A percentile compares a stretch with the other conserved stretches of the same genome.
These are phyloP conservation scores for Myriosclerotinia curreyana DNA, from an alignment of 2,329 filamentous ascomycete genomes.

Conservation along the genomic window DNA sequence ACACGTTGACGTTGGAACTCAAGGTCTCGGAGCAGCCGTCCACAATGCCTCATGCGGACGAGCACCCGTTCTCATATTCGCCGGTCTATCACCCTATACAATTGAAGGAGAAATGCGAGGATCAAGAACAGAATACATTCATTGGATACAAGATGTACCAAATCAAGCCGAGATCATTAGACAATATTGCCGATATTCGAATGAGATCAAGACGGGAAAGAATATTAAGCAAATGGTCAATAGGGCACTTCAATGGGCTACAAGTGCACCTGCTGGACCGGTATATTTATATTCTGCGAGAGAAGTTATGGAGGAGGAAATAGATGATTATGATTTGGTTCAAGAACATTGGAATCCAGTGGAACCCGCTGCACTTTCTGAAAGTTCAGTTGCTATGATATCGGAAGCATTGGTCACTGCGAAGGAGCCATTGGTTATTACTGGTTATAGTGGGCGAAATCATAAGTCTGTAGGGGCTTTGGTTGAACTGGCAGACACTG, in stretches of 20 bases:
- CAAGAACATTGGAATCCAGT: conserved; percentile 60
- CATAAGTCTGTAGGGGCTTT: conserved; percentile 59
- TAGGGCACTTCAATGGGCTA: conserved; percentile 68
- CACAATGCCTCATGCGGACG: conserved; percentile 71
- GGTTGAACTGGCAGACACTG: conserved; percentile 63
- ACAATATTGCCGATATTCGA: conserved; percentile 70
- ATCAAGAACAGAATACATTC: conserved; percentile 70
- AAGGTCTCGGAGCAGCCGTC: conserved; percentile 62
- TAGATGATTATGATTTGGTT: conserved; percentile 57
- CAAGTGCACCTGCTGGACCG: conserved; percentile 64
- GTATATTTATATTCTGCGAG: conserved; percentile 65
- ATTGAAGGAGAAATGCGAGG: conserved; percentile 69
- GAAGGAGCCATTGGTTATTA: conserved; percentile 65
- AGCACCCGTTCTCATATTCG: conserved; percentile 68
- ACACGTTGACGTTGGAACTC: conserved; percentile 73
- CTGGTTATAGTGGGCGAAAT: conserved; percentile 69
- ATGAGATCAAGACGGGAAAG: conserved; percentile 67
- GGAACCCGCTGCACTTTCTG: conserved; percentile 54
- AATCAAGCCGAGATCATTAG: conserved; percentile 71
- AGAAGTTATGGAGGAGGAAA: conserved; percentile 70
- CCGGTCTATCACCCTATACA: conserved; percentile 69
- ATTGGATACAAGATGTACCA: conserved; percentile 75
- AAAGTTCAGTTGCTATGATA: conserved; percentile 55
- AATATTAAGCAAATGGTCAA: conserved; percentile 76
- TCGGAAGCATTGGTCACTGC: conserved; percentile 58